phyloP scores from a whole-genome alignment of 2,329 filamentous ascomycete genomes.

The Sphaerulina populicola region DNA sequence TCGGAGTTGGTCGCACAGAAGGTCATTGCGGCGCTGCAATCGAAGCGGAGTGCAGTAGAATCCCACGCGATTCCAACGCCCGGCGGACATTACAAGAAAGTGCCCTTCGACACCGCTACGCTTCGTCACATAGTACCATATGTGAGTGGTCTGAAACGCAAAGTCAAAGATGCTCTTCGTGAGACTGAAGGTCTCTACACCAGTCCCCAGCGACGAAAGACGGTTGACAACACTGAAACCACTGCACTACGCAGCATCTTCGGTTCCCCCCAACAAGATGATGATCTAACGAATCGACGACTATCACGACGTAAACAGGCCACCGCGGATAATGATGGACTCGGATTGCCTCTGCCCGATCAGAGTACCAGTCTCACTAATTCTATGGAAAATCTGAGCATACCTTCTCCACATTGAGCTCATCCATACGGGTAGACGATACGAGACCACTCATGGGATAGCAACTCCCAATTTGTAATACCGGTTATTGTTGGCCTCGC shows the following conservation, averaged over 20 bases:
- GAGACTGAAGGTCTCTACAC: slow-evolving; percentile 43
- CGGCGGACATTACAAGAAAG: slow-evolving; percentile 41
- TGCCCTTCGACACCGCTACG: slow-evolving; percentile 59
- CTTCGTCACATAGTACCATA: slow-evolving; percentile 54
- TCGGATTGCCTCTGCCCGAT: slow-evolving; percentile 10
- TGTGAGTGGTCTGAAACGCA: slow-evolving; percentile 41
- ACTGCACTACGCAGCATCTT: slow-evolving; percentile 33
- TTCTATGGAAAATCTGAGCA: slow-evolving; percentile 17
- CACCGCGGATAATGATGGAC: slow-evolving; percentile 26
- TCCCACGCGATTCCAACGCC: slow-evolving; percentile 22
- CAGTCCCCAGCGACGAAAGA: slow-evolving; percentile 32
- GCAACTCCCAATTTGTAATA: slow-evolving; percentile 1
- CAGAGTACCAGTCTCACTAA: slow-evolving; percentile 14
- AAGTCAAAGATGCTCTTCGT: slow-evolving; percentile 42
- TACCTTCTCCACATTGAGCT: slow-evolving; percentile 8
- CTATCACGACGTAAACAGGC: slow-evolving; percentile 22
- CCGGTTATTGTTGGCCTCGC: neutral
- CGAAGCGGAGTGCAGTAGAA: slow-evolving; percentile 26
- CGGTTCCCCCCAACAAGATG: slow-evolving; percentile 23
- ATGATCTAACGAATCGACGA: slow-evolving; percentile 18
- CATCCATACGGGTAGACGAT: neutral
- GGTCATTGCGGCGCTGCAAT: slow-evolving; percentile 53
- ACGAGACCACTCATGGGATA: neutral
- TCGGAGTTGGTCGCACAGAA: slow-evolving; percentile 53
- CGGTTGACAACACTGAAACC: neutral